Percentiles rank a stretch among this genome's conserved stretches.
Evolutionary conservation across 1,139 yeast genomes (phyloP).

Genomic region (Wickerhamomyces sp.): DNA sequence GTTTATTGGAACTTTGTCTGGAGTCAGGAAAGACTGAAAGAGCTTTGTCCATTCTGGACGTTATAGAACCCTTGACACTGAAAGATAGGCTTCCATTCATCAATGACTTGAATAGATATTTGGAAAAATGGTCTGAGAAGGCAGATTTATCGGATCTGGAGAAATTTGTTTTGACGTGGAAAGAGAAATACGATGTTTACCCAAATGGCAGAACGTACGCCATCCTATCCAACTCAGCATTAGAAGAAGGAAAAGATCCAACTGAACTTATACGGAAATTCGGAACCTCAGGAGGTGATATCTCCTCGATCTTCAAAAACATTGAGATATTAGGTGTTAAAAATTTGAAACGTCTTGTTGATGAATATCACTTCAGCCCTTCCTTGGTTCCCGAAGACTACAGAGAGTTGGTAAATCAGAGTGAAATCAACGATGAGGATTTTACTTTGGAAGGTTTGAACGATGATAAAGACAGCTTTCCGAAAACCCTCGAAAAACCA

Average conservation of each 20-base stretch:
- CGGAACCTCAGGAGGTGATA: conserved; percentile 8
- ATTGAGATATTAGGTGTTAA: conserved; percentile 67
- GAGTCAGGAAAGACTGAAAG: conserved; percentile 63
- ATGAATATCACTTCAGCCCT: conserved; percentile 21
- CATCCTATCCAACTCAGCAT: conserved; percentile 34
- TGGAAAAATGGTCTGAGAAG: conserved; percentile 37
- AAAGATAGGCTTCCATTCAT: conserved; percentile 24
- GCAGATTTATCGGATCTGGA: conserved; percentile 26
- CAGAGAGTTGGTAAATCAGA: conserved; percentile 26
- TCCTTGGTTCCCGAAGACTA: conserved; percentile 33
- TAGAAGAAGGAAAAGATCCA: conserved; percentile 20
- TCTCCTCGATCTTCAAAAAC: conserved; percentile 45
- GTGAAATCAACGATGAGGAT: not conserved
- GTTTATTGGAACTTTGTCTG: conserved; percentile 76
- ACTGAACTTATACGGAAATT: conserved; percentile 7
- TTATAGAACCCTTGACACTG: conserved; percentile 34
- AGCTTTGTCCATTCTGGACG: conserved; percentile 62
- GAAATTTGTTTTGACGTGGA: conserved; percentile 20
- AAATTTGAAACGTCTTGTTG: conserved; percentile 44
- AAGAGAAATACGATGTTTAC: conserved; percentile 12
- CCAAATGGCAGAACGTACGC: conserved; percentile 35
- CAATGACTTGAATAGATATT: conserved; percentile 44
- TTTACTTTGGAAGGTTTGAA: conserved; percentile 7
- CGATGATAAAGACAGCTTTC: conserved; percentile 15
- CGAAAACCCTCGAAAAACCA: conserved; percentile 25